Percentiles rank a stretch among this genome's conserved stretches.
phyloP scores from a whole-genome alignment of 768 basidiomycete species.

The Amanita thiersii region DNA sequence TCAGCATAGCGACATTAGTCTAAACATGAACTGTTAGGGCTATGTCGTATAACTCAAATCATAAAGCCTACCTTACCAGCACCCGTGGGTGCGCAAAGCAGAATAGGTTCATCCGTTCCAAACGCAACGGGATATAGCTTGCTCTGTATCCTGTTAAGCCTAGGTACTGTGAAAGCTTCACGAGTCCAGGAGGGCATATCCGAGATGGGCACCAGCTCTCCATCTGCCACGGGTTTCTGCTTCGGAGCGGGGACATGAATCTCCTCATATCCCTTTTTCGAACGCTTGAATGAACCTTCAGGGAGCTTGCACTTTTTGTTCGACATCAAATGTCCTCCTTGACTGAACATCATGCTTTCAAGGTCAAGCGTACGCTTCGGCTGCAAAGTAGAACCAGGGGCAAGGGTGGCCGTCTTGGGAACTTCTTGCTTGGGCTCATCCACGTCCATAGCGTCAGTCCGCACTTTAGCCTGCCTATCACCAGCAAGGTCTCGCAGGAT shows the following conservation, averaged over 20 bases:
- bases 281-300: slow-evolving; percentile 94
- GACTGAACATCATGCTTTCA: slow-evolving; percentile 91
- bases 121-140: slow-evolving; percentile 91
- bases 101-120: slow-evolving; percentile 87
- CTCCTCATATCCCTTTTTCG: slow-evolving; percentile 95
- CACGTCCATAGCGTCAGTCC: slow-evolving; percentile 69
- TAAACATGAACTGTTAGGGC: slow-evolving; percentile 23
- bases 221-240: slow-evolving; percentile 51
- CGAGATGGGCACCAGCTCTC: slow-evolving; percentile 65
- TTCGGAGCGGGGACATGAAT: slow-evolving; percentile 95
- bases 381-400: slow-evolving; percentile 80
- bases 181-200: slow-evolving; percentile 81
- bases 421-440: slow-evolving; percentile 51
- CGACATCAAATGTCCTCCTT: slow-evolving; percentile 95
- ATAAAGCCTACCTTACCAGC: slow-evolving; percentile 84
- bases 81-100: slow-evolving; percentile 96
- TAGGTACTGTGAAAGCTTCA: slow-evolving; percentile 75
- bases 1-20: slow-evolving; percentile 98
- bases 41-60: slow-evolving; percentile 1
- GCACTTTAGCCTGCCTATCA: slow-evolving; percentile 57
- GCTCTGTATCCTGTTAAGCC: slow-evolving; percentile 88
- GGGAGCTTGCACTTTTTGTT: slow-evolving; percentile 99
- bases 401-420: slow-evolving; percentile 79
- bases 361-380: slow-evolving; percentile 84
- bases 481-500: slow-evolving; percentile 85